A percentile compares a stretch with the other conserved stretches of the same genome.
These are phyloP conservation scores for Xylaria flabelliformis DNA, from an alignment of 495 filamentous ascomycete species.

Conservation along the genomic window DNA sequence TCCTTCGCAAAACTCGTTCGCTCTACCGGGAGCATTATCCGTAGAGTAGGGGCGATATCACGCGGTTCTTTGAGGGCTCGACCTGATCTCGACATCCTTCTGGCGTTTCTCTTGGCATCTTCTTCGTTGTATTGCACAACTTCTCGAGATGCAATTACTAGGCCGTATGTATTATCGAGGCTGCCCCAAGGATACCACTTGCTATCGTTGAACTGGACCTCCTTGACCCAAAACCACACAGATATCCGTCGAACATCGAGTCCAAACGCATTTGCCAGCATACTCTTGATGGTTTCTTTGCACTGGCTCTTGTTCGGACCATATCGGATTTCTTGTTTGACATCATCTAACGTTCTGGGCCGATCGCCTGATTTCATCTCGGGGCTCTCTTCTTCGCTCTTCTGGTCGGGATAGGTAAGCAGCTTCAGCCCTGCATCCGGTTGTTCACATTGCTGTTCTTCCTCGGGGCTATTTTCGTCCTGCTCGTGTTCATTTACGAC, in stretches of 20 bases:
- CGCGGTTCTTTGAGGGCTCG: conserved; percentile 11
- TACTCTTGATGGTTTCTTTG: conserved; percentile 7
- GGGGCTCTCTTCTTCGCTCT: background rate
- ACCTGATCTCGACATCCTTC: background rate
- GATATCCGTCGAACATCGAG: conserved; percentile 13
- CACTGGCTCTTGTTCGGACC: conserved; percentile 14
- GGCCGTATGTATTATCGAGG: conserved; percentile 18
- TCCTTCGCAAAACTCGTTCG: background rate
- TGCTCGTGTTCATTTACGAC: background rate
- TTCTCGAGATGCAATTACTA: conserved; percentile 15
- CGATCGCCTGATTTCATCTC: background rate
- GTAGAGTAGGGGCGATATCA: conserved; percentile 20
- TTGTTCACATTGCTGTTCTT: conserved; percentile 4
- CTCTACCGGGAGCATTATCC: conserved; percentile 13
- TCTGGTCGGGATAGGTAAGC: conserved; percentile 1
- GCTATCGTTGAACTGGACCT: conserved; percentile 5
- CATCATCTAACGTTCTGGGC: background rate
- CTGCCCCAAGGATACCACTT: conserved; percentile 25
- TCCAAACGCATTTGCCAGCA: conserved; percentile 14
- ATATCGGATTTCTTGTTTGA: conserved; percentile 13
- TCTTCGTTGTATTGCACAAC: conserved; percentile 15
- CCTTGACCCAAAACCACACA: conserved; percentile 15
- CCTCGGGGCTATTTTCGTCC: background rate
- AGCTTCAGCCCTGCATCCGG: background rate
- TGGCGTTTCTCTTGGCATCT: conserved; percentile 3